Evolutionary conservation across 2,329 filamentous ascomycete species (phyloP).

Genomic region (Chrysoporthe cubensis): DNA sequence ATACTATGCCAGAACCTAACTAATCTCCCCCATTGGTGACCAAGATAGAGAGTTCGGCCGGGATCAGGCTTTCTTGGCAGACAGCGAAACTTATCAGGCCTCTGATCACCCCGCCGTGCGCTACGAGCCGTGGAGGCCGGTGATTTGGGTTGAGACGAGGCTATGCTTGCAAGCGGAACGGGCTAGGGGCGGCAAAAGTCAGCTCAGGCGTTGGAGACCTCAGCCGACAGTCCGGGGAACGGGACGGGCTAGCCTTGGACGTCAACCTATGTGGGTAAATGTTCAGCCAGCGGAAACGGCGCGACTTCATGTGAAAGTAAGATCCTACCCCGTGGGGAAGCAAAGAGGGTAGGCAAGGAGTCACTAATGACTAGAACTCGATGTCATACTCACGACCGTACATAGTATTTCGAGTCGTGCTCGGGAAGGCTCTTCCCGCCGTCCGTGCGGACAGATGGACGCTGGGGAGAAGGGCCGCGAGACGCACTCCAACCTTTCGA

Average conservation of each 20-base stretch:
- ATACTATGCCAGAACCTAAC: no score
- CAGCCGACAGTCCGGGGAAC: background rate
- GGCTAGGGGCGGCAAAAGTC: background rate
- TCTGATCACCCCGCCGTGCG: no score
- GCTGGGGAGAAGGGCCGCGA: background rate
- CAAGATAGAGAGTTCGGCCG: no score
- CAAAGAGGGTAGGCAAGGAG: background rate
- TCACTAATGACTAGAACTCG: background rate
- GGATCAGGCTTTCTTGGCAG: no score
- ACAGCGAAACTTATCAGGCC: no score
- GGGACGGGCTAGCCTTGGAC: background rate
- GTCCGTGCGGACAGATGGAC: background rate
- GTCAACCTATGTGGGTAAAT: background rate
- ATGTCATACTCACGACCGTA: background rate
- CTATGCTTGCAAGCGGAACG: background rate
- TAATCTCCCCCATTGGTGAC: no score
- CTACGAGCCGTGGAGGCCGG: background rate
- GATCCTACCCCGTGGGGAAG: background rate
- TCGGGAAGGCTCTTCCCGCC: background rate
- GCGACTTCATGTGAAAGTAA: no score
- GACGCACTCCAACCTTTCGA: background rate
- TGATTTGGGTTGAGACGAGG: background rate
- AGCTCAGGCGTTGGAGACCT: background rate
- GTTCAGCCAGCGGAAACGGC: background rate
- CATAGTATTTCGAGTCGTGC: background rate